A percentile compares a stretch with the other conserved stretches of the same genome.
Evolutionary conservation across 2,329 filamentous ascomycete species (phyloP).

Genomic region (Aspergillus tamarii): DNA sequence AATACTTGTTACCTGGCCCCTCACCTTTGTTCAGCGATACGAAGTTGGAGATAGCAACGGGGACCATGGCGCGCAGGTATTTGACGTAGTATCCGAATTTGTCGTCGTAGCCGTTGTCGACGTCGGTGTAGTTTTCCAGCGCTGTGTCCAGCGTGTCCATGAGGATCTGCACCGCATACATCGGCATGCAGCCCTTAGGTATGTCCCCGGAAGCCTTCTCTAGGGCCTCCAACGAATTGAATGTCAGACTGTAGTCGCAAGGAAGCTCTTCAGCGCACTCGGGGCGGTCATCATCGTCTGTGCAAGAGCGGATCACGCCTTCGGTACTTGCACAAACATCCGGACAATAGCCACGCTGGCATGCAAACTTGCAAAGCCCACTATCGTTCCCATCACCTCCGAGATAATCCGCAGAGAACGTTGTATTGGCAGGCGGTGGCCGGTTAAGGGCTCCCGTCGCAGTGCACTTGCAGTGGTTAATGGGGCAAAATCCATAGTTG

Average conservation of each 20-base stretch:
- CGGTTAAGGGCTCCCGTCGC: not conserved
- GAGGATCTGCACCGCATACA: constrained; percentile 5
- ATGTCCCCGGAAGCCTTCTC: not conserved
- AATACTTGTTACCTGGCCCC: not conserved
- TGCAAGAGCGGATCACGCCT: not conserved
- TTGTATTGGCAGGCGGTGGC: not conserved
- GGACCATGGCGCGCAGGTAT: constrained; percentile 9
- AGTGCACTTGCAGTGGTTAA: not conserved
- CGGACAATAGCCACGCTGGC: constrained; percentile 4
- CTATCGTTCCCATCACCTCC: not conserved
- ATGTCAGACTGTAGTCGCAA: not conserved
- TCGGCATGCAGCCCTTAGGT: not conserved
- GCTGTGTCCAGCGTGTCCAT: constrained; percentile 4
- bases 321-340: not conserved
- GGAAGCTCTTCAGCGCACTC: not conserved
- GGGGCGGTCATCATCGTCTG: not conserved
- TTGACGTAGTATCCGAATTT: constrained; percentile 13
- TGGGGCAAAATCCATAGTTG: constrained; percentile 3
- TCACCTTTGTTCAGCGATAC: not conserved
- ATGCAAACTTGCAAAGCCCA: constrained; percentile 8
- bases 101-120: constrained; percentile 14
- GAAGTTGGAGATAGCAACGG: not conserved
- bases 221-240: not conserved
- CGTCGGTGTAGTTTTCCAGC: constrained; percentile 12
- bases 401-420: not conserved